Conservation (phyloP, 1,284 basidiomycete species). For the Clitocybe nebularis region DNA sequence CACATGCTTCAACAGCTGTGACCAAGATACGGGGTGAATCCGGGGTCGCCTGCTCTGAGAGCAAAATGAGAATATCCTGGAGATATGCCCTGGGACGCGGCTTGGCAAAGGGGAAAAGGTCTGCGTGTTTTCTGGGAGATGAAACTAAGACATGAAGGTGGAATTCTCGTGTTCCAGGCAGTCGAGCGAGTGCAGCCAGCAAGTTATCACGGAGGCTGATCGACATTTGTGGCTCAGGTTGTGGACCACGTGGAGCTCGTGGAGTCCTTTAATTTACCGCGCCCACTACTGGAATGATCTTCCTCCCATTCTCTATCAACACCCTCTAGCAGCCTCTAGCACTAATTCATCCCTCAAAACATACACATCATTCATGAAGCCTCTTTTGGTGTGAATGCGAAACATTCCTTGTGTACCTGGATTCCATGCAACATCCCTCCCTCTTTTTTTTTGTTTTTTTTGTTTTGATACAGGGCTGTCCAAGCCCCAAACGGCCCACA, state of each 20-base stretch:
- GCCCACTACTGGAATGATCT: not conserved
- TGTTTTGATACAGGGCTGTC: no score
- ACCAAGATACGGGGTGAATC: conserved; percentile 58
- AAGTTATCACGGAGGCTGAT: conserved; percentile 62
- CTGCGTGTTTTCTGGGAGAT: conserved; percentile 62
- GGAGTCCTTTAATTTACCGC: not conserved
- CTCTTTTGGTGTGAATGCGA: no score
- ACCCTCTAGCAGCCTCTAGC: no score
- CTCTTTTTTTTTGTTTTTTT: no score
- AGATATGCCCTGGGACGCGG: conserved; percentile 61
- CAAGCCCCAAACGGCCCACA: no score
- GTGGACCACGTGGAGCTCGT: not conserved
- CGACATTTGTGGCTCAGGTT: conserved; percentile 10
- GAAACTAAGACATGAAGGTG: conserved; percentile 75
- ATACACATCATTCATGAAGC: no score
- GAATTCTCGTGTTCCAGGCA: conserved; percentile 67
- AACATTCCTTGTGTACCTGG: no score
- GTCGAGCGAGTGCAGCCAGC: conserved; percentile 47
- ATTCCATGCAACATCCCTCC: no score
- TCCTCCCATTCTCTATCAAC: no score
- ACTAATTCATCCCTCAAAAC: no score
- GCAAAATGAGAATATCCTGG: conserved; percentile 74
- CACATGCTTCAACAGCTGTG: conserved; percentile 76
- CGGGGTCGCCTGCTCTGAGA: conserved; percentile 53
- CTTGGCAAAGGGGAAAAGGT: conserved; percentile 73